Base-by-base conservation (phyloP, 1,284 basidiomycete genomes). In the Peniophora sp. region DNA sequence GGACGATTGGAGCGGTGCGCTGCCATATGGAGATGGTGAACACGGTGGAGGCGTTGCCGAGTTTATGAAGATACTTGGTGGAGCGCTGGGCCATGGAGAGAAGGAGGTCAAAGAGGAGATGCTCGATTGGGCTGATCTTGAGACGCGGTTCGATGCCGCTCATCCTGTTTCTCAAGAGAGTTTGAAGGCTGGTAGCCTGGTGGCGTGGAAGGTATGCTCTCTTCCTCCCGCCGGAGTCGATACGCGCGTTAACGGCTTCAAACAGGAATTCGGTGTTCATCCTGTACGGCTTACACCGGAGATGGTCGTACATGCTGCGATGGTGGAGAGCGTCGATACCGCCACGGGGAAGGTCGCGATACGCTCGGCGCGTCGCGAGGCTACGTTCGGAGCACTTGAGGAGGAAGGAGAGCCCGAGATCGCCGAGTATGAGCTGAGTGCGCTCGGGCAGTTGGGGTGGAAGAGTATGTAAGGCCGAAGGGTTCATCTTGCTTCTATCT, bases 201-300 rank as follows among this genome's bases (percentile, higher is more conserved):
- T 81, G 39, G 77, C 71, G 0, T 81, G 79, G 78, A 79, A 76
- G 73, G 81, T 79, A 51, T 15, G 71, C 36, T 32, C 18, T 24
- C 10, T 37, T 18, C 5, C 20, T 20, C 15, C 10, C 20, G 24
- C n/a, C n/a, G 15, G 6, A 47, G 22, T 23, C n/a, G 24, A 14
- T 20, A 14, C 24, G 20, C 27, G 42, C 12, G 17, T 3, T 22
- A 23, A 14, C 12, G 8, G 23, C 41, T 39, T n/a, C 32, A 36
- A 9, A 11, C 45, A 82, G 80, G 73, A 62, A 15, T 69, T 83
- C 3, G 75, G 67, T 1, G 69, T 83, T 44, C 75, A 82, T 57
- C 75, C 74, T 10, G 57, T 60, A 3, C 79, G 78, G 3, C 73
- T 74, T 48, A 72, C 76, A 0, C 80, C 80, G 0, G 79, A 81